phyloP scores from a whole-genome alignment of 306 rosid genomes.

The Quercus mongolica region DNA sequence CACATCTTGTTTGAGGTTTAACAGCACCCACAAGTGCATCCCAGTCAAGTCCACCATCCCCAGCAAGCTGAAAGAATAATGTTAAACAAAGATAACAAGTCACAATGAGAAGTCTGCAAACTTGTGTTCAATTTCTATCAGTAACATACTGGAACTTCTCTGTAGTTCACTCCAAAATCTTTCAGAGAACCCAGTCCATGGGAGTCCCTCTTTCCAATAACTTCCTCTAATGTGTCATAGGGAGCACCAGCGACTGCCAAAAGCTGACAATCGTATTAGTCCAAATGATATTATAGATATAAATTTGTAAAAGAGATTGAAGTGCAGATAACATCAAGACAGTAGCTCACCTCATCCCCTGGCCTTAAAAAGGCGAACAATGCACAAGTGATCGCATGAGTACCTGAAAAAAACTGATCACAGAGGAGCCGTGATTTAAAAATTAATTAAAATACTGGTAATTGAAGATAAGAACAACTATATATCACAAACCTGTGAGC shows the following conservation, averaged over 20 bases:
- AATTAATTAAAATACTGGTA: neutral
- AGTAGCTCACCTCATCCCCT: conserved; percentile 79
- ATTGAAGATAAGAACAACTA: conserved; percentile 2
- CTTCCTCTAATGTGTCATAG: conserved; percentile 91
- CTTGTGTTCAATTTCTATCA: neutral
- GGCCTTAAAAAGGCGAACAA: conserved; percentile 82
- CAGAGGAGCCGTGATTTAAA: conserved; percentile 19
- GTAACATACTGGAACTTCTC: conserved; percentile 81
- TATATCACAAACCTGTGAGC: conserved; percentile 65
- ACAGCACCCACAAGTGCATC: conserved; percentile 55
- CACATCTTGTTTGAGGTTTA: conserved; percentile 78
- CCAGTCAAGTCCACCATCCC: conserved; percentile 88
- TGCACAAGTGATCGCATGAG: conserved; percentile 94
- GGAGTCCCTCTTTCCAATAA: conserved; percentile 87
- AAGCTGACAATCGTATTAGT: conserved; percentile 69
- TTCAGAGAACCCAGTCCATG: conserved; percentile 81
- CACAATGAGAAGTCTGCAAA: conserved; percentile 3
- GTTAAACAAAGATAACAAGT: conserved; percentile 11
- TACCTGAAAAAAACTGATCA: conserved; percentile 93
- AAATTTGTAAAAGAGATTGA: conserved; percentile 9
- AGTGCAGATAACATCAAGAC: conserved; percentile 13
- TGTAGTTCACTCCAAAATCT: conserved; percentile 85
- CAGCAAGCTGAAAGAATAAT: conserved; percentile 56
- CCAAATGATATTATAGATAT: conserved; percentile 26
- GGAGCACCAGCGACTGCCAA: conserved; percentile 99